These are phyloP conservation scores for Saccharomycopsis sp. DNA, from an alignment of 805 yeast species.

Conservation along the genomic window DNA sequence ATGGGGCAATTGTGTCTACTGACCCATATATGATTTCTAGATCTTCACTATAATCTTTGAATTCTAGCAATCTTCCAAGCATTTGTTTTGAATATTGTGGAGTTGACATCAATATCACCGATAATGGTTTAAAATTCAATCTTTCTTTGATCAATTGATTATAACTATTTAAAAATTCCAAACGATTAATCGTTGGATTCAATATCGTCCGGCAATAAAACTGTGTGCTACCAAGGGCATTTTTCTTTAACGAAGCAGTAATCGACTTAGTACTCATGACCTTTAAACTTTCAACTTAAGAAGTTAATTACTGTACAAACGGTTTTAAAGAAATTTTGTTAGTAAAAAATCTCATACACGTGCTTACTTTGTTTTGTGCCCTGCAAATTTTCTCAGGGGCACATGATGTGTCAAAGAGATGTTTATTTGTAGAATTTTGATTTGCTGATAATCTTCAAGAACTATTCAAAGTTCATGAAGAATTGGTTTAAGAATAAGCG, in stretches of 20 bases:
- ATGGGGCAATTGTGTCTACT: conserved; percentile 17
- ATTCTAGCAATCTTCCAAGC: neutral
- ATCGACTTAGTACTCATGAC: too few relatives aligned
- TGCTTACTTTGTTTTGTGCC: too few relatives aligned
- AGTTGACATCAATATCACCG: conserved; percentile 10
- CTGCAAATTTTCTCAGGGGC: too few relatives aligned
- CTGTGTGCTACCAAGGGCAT: conserved; percentile 4
- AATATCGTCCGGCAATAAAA: conserved; percentile 6
- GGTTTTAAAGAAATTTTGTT: too few relatives aligned
- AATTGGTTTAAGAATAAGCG: too few relatives aligned
- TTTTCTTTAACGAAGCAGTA: neutral
- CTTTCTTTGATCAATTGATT: neutral
- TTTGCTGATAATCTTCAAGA: too few relatives aligned
- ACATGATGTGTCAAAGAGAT: too few relatives aligned
- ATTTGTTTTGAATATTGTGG: conserved; percentile 4
- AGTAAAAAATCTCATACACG: too few relatives aligned
- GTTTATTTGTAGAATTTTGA: too few relatives aligned
- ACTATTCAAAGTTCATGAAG: too few relatives aligned
- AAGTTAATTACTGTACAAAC: too few relatives aligned
- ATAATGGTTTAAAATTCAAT: conserved; percentile 5
- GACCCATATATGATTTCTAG: conserved; percentile 12
- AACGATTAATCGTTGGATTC: conserved; percentile 3
- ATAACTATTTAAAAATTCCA: neutral
- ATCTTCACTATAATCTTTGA: conserved; percentile 2
- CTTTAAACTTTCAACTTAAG: too few relatives aligned